phyloP scores from a whole-genome alignment of 495 filamentous ascomycete species.

The Xylaria sp. region DNA sequence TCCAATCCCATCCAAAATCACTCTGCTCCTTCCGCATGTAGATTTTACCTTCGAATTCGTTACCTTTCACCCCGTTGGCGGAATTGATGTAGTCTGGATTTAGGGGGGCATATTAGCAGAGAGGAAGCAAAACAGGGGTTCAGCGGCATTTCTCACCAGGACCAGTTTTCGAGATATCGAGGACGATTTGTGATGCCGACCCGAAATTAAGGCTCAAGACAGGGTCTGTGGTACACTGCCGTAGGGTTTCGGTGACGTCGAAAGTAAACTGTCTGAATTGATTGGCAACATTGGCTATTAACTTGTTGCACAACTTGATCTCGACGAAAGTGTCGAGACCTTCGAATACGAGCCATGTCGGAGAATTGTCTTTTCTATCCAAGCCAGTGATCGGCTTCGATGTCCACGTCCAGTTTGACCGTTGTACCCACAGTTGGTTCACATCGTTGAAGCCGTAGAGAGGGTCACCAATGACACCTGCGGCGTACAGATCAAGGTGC shows the following conservation, averaged over 20 bases:
- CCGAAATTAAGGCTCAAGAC: slow-evolving; percentile 63
- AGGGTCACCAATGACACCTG: slow-evolving; percentile 62
- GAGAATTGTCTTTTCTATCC: slow-evolving; percentile 42
- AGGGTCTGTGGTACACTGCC: slow-evolving; percentile 49
- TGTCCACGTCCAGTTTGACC: slow-evolving; percentile 71
- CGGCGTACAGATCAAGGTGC: slow-evolving; percentile 66
- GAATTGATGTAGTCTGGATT: slow-evolving; percentile 7
- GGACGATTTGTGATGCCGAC: slow-evolving; percentile 64
- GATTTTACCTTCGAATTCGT: slow-evolving; percentile 63
- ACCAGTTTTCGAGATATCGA: slow-evolving; percentile 59
- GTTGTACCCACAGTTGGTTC: slow-evolving; percentile 65
- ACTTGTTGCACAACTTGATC: slow-evolving; percentile 64
- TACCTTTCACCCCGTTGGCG: slow-evolving; percentile 51
- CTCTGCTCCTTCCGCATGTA: slow-evolving; percentile 74
- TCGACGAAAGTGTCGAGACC: slow-evolving; percentile 72
- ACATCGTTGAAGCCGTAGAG: slow-evolving; percentile 68
- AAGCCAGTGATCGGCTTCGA: slow-evolving; percentile 51
- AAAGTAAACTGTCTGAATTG: slow-evolving; percentile 78
- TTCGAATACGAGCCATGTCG: slow-evolving; percentile 66
- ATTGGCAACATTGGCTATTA: slow-evolving; percentile 70
- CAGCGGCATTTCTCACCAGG: slow-evolving; percentile 29
- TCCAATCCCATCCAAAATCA: slow-evolving; percentile 78
- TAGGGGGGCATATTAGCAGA: background rate
- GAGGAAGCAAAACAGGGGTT: background rate
- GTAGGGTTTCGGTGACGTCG: slow-evolving; percentile 62